Evolutionary conservation across 305 asterid genomes (phyloP).

Genomic region (Rubia tinctorum): DNA sequence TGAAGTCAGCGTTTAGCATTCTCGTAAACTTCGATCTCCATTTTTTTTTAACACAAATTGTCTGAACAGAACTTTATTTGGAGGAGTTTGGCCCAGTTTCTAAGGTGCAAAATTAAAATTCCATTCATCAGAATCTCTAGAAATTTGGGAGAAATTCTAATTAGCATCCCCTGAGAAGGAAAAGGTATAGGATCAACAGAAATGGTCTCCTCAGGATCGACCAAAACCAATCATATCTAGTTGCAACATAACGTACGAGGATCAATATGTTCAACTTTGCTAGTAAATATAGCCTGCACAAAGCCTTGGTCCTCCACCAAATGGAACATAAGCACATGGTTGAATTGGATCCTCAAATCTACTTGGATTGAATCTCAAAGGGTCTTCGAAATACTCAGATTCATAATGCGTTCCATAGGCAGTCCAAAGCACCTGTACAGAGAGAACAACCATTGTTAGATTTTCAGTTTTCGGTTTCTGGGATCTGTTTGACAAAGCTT

Average conservation of each 20-base stretch:
- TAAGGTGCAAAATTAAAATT: not conserved
- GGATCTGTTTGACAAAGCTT: no score
- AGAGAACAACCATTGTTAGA: not conserved
- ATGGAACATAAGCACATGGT: conserved; percentile 66
- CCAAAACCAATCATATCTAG: conserved; percentile 62
- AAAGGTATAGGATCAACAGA: conserved; percentile 75
- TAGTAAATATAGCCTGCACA: conserved; percentile 93
- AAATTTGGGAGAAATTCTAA: conserved; percentile 58
- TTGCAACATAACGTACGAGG: conserved; percentile 69
- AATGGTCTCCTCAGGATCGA: conserved; percentile 57
- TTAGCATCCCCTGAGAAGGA: conserved; percentile 86
- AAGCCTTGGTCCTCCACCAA: conserved; percentile 88
- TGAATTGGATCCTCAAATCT: conserved; percentile 67
- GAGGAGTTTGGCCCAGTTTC: not conserved
- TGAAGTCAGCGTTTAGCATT: not conserved
- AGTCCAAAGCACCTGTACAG: conserved; percentile 79
- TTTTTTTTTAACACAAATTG: not conserved
- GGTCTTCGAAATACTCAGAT: conserved; percentile 58
- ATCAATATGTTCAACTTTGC: conserved; percentile 73
- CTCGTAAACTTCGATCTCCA: not conserved
- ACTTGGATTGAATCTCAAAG: conserved; percentile 60
- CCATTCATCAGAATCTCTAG: no score
- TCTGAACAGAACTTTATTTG: not conserved
- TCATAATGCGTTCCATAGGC: conserved; percentile 78
- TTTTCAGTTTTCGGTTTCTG: no score